Evolutionary conservation across 2,329 filamentous ascomycete species (phyloP).

Genomic region (Ophiosphaerella korrae): DNA sequence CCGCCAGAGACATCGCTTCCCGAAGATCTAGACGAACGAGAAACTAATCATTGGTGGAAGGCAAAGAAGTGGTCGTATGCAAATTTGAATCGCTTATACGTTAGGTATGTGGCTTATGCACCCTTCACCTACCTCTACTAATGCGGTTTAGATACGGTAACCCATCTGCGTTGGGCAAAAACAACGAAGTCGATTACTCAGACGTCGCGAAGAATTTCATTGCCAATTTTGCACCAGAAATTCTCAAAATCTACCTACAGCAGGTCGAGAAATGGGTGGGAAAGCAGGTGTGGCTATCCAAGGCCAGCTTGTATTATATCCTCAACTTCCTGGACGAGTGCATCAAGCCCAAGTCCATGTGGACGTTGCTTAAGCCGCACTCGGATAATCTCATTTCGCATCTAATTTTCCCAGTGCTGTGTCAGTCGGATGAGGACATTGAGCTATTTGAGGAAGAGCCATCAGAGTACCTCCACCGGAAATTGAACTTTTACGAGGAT

Average conservation of each 20-base stretch:
- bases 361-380: constrained; percentile 90
- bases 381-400: constrained; percentile 92
- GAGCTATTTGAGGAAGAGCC: constrained; percentile 94
- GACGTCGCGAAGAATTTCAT: constrained; percentile 91
- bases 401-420: constrained; percentile 93
- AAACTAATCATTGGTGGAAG: constrained; percentile 99
- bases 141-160: constrained; percentile 78
- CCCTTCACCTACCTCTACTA: constrained; percentile 7
- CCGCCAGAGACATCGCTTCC: constrained; percentile 78
- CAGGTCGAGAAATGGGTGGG: constrained; percentile 98
- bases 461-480: constrained; percentile 94
- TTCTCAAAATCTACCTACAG: constrained; percentile 89
- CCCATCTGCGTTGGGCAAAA: constrained; percentile 73
- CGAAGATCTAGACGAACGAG: constrained; percentile 82
- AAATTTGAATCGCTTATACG: constrained; percentile 93
- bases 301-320: constrained; percentile 89
- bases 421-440: constrained; percentile 87
- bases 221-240: constrained; percentile 89
- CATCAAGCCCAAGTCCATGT: constrained; percentile 96
- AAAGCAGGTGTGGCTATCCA: constrained; percentile 93
- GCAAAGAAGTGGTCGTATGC: constrained; percentile 99
- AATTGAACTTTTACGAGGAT: constrained; percentile 97
- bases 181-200: constrained; percentile 75
- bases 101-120: constrained; percentile 64
- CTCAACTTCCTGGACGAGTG: constrained; percentile 96